Base-by-base conservation (phyloP, 331 rosid genomes). In the Pyrus hybrid region DNA sequence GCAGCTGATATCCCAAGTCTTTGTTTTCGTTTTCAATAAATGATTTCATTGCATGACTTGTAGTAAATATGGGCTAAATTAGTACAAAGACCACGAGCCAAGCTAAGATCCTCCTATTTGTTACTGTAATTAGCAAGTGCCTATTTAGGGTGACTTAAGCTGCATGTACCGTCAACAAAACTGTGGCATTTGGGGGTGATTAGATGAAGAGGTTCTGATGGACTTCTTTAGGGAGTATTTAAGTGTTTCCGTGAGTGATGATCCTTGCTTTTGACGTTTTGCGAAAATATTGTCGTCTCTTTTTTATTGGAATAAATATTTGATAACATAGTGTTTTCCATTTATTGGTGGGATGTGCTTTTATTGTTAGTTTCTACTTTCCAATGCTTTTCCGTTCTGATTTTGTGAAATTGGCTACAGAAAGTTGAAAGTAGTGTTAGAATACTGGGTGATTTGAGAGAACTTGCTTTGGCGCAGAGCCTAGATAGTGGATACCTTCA, bases 401-500 rank as follows among this genome's bases (percentile, higher is more conserved):
- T 83, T 80, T 80, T 71, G 43, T 80, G 37, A 47, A 68, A 77
- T 29, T 64, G 79, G 75, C 81, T 65, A 67, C 84, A 94, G 99
- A 92, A 94, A 92, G 96, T 94, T 62, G 99, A 92, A 88, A 89
- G 76, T 81, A 85, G 93, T 82, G 88, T 92, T 63, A 89, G 92
- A 63, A 82, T 86, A 71, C 87, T 94, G 63, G 68, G 92, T 66
- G 97, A 94, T 85, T 84, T 94, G 76, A 90, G 96, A 84, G 97
- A 92, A 77, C 99, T 94, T 82, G 99, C 97, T 71, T 92, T 97
- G 37, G 97, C 99, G n/a, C 96, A 92, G 89, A 90, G 97, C 86
- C 81, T 92, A n/a, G n/a, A n/a, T n/a, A n/a, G n/a, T n/a, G 81
- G 99, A 94, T 84, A 80, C 89, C 56, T 92, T 94, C 76, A 89